Evolutionary conservation across 2,329 filamentous ascomycete species (phyloP).

Genomic region (Chaetomiaceae sp.): DNA sequence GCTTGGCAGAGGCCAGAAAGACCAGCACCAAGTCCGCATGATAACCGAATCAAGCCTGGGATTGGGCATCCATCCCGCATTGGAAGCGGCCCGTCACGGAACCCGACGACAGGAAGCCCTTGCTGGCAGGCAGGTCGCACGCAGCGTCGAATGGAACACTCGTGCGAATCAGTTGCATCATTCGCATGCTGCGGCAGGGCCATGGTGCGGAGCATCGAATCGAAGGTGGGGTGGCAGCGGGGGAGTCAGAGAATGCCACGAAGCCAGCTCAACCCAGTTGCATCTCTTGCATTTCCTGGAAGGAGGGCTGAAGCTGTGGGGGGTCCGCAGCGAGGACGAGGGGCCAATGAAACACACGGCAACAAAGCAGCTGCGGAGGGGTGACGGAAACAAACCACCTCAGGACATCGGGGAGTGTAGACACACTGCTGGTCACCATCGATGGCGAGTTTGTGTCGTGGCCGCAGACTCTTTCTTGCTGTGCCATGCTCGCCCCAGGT

Average conservation of each 20-base stretch:
- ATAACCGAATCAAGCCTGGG: not conserved
- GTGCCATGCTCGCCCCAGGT: too few species aligned
- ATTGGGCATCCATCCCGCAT: conserved; percentile 19
- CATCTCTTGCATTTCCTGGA: conserved; percentile 9
- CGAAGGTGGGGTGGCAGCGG: conserved; percentile 10
- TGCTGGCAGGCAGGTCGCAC: not conserved
- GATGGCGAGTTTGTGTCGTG: too few species aligned
- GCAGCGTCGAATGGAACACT: not conserved
- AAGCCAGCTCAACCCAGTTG: conserved; percentile 25
- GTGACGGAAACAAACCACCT: too few species aligned
- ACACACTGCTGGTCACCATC: too few species aligned
- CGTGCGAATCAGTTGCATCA: conserved; percentile 14
- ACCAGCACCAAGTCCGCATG: not conserved
- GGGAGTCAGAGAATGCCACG: conserved; percentile 31
- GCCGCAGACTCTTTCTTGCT: too few species aligned
- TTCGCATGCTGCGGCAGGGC: not conserved
- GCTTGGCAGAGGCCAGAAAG: not conserved
- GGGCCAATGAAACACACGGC: too few species aligned
- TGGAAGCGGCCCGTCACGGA: not conserved
- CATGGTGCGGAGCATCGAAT: conserved; percentile 10
- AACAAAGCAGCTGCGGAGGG: too few species aligned
- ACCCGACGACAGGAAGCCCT: not conserved
- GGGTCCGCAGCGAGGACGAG: too few species aligned
- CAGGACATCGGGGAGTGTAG: too few species aligned
- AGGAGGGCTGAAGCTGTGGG: conserved; percentile 5